phyloP scores from a whole-genome alignment of 1,284 basidiomycete species.

The Papiliotrema nemorosa region DNA sequence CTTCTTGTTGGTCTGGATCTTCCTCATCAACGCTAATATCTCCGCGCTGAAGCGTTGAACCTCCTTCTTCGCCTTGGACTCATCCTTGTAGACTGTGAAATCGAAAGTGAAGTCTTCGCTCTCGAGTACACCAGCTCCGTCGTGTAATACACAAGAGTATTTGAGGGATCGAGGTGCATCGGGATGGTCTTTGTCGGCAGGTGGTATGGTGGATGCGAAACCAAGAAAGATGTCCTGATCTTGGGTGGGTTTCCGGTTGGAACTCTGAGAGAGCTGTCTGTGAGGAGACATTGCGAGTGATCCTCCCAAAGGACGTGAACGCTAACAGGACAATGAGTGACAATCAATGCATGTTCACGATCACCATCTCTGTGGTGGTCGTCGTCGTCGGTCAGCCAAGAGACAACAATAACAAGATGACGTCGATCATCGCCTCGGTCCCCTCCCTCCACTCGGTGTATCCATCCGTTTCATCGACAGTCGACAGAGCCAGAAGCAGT shows the following conservation, averaged over 20 bases:
- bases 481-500: constrained; percentile 14
- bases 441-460: too few species aligned
- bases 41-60: constrained; percentile 23
- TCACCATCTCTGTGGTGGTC: too few species aligned
- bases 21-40: constrained; percentile 21
- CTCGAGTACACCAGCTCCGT: constrained; percentile 34
- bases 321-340: too few species aligned
- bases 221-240: constrained; percentile 39
- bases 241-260: constrained; percentile 21
- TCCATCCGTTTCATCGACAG: too few species aligned
- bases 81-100: constrained; percentile 12
- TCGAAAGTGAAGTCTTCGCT: constrained; percentile 23
- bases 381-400: too few species aligned
- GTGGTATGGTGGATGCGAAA: constrained; percentile 14
- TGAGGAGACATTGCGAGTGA: too few species aligned
- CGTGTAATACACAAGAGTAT: constrained; percentile 30
- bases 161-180: constrained; percentile 18
- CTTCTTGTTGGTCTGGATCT: constrained; percentile 22
- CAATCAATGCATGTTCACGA: too few species aligned
- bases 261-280: constrained; percentile 21
- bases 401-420: too few species aligned
- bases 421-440: too few species aligned
- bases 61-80: constrained; percentile 18
- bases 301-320: too few species aligned
- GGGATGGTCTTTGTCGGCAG: neutral